Evolutionary conservation across 116 monocot genomes (phyloP).

Genomic region (Iris pallida): DNA sequence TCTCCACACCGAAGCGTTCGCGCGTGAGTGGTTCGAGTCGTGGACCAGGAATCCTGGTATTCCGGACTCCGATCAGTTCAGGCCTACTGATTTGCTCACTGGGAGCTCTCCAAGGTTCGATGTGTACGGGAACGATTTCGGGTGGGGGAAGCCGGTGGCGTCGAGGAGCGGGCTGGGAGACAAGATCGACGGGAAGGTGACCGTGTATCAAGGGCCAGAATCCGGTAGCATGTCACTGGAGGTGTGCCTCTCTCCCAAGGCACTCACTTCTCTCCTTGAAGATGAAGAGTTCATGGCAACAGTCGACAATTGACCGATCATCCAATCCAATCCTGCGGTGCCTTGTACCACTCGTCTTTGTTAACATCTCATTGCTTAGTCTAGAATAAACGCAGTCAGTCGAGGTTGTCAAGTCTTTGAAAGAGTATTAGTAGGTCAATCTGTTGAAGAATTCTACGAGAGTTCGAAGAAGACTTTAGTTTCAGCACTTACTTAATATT

Average conservation of each 20-base stretch:
- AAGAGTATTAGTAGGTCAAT: too few relatives aligned
- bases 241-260: constrained; percentile 4
- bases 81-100: background rate
- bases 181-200: constrained; percentile 22
- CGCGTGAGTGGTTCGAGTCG: background rate
- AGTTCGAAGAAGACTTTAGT: too few relatives aligned
- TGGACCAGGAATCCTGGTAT: background rate
- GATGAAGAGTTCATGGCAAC: constrained; percentile 18
- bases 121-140: constrained; percentile 18
- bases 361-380: too few relatives aligned
- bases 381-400: too few relatives aligned
- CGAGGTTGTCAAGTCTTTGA: too few relatives aligned
- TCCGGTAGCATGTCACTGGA: constrained; percentile 21
- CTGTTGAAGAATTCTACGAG: too few relatives aligned
- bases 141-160: constrained; percentile 14
- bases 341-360: too few relatives aligned
- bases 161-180: constrained; percentile 9
- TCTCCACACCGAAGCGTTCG: background rate
- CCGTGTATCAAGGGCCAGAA: constrained; percentile 15
- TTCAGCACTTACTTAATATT: too few relatives aligned
- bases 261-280: constrained; percentile 3
- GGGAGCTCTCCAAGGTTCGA: constrained; percentile 13
- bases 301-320: background rate
- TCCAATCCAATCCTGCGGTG: too few relatives aligned
- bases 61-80: background rate